Evolutionary conservation across 257 asterid species (phyloP), one percentile per base, ranked within the genome.

Genomic region (Nicotiana tabacum): DNA sequence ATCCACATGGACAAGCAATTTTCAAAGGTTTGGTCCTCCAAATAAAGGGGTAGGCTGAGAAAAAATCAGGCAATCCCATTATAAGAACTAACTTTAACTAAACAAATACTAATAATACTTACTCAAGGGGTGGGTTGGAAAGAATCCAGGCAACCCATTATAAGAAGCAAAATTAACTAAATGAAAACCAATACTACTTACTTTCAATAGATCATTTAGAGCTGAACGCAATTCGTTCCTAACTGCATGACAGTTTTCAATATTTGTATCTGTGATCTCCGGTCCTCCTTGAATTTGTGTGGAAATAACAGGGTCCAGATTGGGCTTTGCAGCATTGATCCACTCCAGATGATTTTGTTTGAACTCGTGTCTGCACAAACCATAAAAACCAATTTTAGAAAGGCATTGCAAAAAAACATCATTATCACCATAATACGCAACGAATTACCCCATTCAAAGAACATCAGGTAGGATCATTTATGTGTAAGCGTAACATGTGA

Each of bases 221-320:
- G 98, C 98, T 76, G 93, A 66, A 10, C 97, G 98, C 85, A 91
- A 81, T 83, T 94, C 98, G 62, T 84, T 89, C 90, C 95, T 92
- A 86, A 94, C 90, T 82, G 89, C 67, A 35, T 83, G 91, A 85
- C 89, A 91, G 82, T 87, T 87, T 82, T 92, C 99, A 46, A 93
- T 86, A 77, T 90, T 95, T 17, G 88, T 62, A 62, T 91, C 97
- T 72, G 89, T 65, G 68, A 86, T 78, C 62, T 88, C 91, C 39
- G 80, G 61, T 37, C 69, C 89, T 69, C 83, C 90, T 24, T 83
- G 81, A 69, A 92, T 24, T 78, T 93, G 92, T 10, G 91, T 86
- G 56, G 91, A 89, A 83, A 90, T 87, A 84, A 85, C 84, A 85
- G 98, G 97, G 88, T 90, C 97, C 70, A 93, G 65, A 35, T 85